Evolutionary conservation across 768 basidiomycete species (phyloP), one percentile per base, ranked within the genome.

Genomic region (Phaeolepiota aurea): DNA sequence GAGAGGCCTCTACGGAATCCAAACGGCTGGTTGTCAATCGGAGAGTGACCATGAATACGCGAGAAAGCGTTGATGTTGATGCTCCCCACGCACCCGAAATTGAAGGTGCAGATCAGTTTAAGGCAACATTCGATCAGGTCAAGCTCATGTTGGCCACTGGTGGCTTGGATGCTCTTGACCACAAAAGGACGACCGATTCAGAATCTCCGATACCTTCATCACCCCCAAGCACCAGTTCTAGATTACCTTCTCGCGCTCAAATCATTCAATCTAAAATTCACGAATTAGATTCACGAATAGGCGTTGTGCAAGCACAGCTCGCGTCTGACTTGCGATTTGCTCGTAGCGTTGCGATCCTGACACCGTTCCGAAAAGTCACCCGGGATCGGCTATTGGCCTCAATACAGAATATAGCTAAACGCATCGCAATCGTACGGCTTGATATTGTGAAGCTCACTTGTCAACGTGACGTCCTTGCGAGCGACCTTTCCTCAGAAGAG

Each of bases 321-420:
- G 77, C 84, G 37, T 58, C 72, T 7, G 76, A 84, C 46, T 61
- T 92, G 56, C 79, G 82, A 13, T 64, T 83, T 32, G 76, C 84
- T 15, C 81, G 86, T 31, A 94, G 93, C 51, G 71, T 97, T 15
- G 82, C 82, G 1, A 76, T 85, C 32, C 69, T 97, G 28, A 84
- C 88, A 12, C 93, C 96, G 2, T 93, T 98, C 58, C 87, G 83
- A 53, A 77, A 77, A 36, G 68, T 80, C 5, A 92, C 92, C 3
- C 77, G 92, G 35, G 86, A 89, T 46, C 75, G 81, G 33, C 71
- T 99, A 19, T 62, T 74, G 16, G 50, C 62, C 16, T 69, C 79
- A 2, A 64, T 92, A 13, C 77, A 79, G 48, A 64, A 61, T 13
- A 64, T 83, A 10, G 76, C 83, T 5, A 80, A 74, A 53, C 72